These are phyloP conservation scores for Tulasnella calospora DNA, from an alignment of 768 basidiomycete genomes.

Conservation along the genomic window DNA sequence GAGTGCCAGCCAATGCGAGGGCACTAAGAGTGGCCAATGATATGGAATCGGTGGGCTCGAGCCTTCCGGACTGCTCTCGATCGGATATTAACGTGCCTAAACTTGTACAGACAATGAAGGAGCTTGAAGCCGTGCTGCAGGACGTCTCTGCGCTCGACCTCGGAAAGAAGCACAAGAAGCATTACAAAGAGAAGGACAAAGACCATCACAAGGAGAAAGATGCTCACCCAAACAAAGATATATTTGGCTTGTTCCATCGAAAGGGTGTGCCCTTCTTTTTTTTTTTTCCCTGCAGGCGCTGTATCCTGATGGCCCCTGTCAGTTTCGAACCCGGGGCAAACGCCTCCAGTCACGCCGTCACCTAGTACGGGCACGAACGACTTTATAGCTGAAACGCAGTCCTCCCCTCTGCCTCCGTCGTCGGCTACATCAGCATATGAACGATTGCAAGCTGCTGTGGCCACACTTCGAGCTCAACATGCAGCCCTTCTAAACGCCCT, in stretches of 20 bases:
- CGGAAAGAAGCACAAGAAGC: background rate
- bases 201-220: slow-evolving; percentile 20
- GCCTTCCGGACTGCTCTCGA: background rate
- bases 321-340: background rate
- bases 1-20: slow-evolving; percentile 45
- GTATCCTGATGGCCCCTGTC: background rate
- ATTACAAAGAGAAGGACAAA: slow-evolving; percentile 28
- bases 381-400: slow-evolving; percentile 6
- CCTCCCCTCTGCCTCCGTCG: slow-evolving; percentile 13
- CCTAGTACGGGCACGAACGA: background rate
- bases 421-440: slow-evolving; percentile 35
- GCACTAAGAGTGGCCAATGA: slow-evolving; percentile 56
- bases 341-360: background rate
- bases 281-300: background rate
- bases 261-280: slow-evolving; percentile 41
- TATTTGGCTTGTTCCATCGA: slow-evolving; percentile 58
- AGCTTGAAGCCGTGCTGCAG: slow-evolving; percentile 20
- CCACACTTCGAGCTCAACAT: slow-evolving; percentile 58
- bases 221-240: slow-evolving; percentile 33
- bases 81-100: background rate
- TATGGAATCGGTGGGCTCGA: background rate
- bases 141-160: background rate
- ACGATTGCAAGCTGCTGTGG: slow-evolving; percentile 47
- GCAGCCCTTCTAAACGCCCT: slow-evolving; percentile 42
- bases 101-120: slow-evolving; percentile 18